Base-by-base conservation (phyloP, 768 basidiomycete species). In the Phylloporus arenicola region DNA sequence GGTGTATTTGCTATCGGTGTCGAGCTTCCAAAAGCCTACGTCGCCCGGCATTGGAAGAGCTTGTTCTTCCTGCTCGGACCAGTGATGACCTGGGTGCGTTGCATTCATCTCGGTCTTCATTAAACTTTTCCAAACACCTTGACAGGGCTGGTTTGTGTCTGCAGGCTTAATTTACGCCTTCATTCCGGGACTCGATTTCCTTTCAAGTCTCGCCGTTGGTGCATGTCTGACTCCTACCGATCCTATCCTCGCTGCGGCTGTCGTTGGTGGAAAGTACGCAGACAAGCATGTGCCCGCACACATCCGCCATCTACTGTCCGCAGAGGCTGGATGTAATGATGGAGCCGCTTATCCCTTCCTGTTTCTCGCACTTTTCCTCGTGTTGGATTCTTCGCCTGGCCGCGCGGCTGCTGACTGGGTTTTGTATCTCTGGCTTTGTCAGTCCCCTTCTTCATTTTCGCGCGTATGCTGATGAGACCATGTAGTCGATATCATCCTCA, bases 1-100 rank as follows among this genome's bases (percentile, higher is more conserved):
- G 92, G 92, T 17, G 95, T 99, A 0, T 99, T 99, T 65, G 95
- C 95, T 8, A 91, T 99, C 47, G 96, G 96, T 14, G 96, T 98
- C 20, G 96, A 99, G 64, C 75, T 98, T 64, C 96, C 96, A 20
- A 92, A 93, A 71, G 89, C 89, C 4, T 99, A 98, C 70, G 88
- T 98, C 80, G 73, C 76, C 19, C 78, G 82, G n/a, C 96, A 98
- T 62, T 96, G 93, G 92, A 84, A 79, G 61, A 92, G 90, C 57
- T 62, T 99, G 4, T 77, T 87, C 45, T 92, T 91, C 68, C 73
- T 99, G 2, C 75, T 98, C 19, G 78, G 79, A 20, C 88, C 88
- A 8, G 80, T 88, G 25, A 90, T 91, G 88, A 78, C 86, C 56
- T 90, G 84, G 84, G 88, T 89, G 54, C 25, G 86, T 77, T 48